phyloP scores from a whole-genome alignment of 169 alveolate genomes.

The Toxoplasma gondii region DNA sequence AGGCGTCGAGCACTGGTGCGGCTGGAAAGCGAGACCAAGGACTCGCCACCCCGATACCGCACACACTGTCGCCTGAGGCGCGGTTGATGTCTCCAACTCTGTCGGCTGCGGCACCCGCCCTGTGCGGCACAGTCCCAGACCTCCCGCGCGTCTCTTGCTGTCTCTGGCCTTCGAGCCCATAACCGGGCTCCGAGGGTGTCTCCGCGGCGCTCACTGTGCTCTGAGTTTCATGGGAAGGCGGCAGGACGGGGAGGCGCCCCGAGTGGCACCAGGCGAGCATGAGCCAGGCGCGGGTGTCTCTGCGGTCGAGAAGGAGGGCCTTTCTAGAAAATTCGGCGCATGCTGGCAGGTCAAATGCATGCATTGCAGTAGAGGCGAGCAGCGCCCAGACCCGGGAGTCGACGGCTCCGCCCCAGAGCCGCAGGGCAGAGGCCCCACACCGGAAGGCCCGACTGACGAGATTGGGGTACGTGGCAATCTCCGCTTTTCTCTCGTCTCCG shows the following conservation, averaged over 20 bases:
- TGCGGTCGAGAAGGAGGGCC: constrained; percentile 22
- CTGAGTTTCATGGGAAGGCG: neutral
- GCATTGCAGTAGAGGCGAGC: constrained; percentile 13
- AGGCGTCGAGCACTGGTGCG: neutral
- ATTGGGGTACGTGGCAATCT: neutral
- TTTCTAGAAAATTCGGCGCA: neutral
- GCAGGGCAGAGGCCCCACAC: neutral
- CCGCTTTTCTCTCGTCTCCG: neutral
- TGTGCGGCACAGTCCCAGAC: neutral
- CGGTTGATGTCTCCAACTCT: neutral
- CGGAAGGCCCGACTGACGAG: constrained; percentile 16
- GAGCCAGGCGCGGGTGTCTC: constrained; percentile 30
- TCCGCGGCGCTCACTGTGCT: neutral
- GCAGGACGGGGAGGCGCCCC: constrained; percentile 9
- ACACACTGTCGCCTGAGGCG: neutral
- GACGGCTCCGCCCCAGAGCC: neutral
- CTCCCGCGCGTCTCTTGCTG: neutral
- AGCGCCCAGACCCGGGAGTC: constrained; percentile 29
- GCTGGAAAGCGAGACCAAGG: neutral
- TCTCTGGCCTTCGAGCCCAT: neutral
- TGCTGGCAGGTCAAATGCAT: constrained; percentile 24
- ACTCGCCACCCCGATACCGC: too few relatives aligned
- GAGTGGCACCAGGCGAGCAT: constrained; percentile 39
- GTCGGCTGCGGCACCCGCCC: too few relatives aligned
- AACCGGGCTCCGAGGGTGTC: neutral